Base-by-base conservation (phyloP, 2,329 filamentous ascomycete species). In the Trichoderma pleuroti region DNA sequence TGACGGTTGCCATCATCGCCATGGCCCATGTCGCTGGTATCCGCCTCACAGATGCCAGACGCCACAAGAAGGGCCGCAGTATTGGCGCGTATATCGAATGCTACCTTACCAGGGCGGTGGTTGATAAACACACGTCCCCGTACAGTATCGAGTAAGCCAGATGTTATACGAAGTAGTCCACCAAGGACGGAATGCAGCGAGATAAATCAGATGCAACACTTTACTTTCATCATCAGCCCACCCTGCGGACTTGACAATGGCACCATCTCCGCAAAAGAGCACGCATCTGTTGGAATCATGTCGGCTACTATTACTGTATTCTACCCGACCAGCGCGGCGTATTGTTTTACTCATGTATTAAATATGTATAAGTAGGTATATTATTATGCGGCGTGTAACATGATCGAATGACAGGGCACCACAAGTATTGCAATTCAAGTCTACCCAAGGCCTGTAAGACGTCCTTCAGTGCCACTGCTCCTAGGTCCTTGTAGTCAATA, bases 51-150 rank as follows among this genome's bases (percentile, higher is more conserved):
- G 39, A 97, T 85, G 4, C 96, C 96, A 2, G 93, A 91, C 4
- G 92, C 87, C 0, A 97, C 95, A 67, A 99, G 87, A 65, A 99
- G 83, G 2, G 94, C 93, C 0, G 95, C 94, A 2, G 95, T 92
- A 78, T 99, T 99, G 82, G n/a, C n/a, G n/a, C n/a, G n/a, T n/a
- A n/a, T n/a, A n/a, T n/a, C n/a, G n/a, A n/a, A n/a, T n/a, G n/a
- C n/a, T 36, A 6, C 0, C 34, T 16, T 36, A 36, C 34, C 5
- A 36, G 34, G 34, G 1, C 7, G 34, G 0, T 36, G n/a, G 12
- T 16, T 36, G 12, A 36, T 36, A 36, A 36, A 36, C 34, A 7
- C 12, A 36, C 34, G 5, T 36, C 34, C 12, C 34, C 34, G 3
- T 36, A 14, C 34, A 14, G 34, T 14, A 14, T 36, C 14, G 34